These are phyloP conservation scores for Ocimum tenuiflorum DNA, from an alignment of 257 asterid genomes.

Conservation along the genomic window DNA sequence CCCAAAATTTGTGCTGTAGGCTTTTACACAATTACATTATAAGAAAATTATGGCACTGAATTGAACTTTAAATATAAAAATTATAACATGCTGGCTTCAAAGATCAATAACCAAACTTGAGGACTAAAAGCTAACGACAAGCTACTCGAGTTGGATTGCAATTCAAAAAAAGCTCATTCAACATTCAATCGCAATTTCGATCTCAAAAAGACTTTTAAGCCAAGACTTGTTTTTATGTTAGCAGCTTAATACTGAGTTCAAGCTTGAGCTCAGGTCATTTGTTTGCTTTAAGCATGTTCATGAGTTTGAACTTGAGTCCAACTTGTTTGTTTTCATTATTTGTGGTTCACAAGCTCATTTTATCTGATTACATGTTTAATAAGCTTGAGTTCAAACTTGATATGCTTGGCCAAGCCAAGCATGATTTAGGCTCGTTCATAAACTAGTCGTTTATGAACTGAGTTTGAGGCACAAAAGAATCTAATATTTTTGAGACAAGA, in stretches of 20 bases:
- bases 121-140: background rate
- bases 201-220: background rate
- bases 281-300: background rate
- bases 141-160: background rate
- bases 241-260: background rate
- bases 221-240: background rate
- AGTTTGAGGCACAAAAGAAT: background rate
- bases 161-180: background rate
- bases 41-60: background rate
- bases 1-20: background rate
- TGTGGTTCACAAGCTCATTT: background rate
- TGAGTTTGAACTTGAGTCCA: background rate
- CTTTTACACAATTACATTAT: background rate
- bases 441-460: background rate
- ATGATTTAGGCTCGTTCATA: too few species aligned
- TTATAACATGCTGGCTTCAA: conserved; percentile 1
- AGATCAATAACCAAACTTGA: background rate
- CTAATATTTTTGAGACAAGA: background rate
- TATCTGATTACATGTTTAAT: background rate
- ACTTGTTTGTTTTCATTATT: background rate
- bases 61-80: background rate
- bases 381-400: background rate
- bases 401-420: too few species aligned
- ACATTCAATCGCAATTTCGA: background rate
- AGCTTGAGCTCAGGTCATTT: background rate